A percentile compares a stretch with the other conserved stretches of the same genome.
Conservation (phyloP, 371 early-diverging fungal species). For the Gilbertella persicaria region DNA sequence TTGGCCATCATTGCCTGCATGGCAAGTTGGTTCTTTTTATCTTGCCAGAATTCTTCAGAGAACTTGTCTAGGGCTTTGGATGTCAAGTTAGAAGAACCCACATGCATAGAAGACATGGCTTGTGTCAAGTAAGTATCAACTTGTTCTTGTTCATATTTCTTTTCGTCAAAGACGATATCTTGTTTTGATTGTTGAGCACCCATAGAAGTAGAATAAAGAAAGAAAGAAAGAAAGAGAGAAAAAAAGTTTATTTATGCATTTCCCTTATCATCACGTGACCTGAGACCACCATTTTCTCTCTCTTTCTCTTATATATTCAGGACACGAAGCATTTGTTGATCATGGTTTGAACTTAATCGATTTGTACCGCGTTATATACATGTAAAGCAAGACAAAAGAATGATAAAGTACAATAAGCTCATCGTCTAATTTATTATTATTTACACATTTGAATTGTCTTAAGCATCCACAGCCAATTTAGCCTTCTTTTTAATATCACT, state of each 20-base stretch:
- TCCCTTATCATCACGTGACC: too few relatives aligned
- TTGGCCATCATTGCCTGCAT: conserved; percentile 65
- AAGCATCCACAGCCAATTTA: conserved; percentile 18
- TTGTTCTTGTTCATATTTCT: conserved; percentile 11
- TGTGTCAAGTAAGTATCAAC: conserved; percentile 1
- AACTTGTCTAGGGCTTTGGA: conserved; percentile 31
- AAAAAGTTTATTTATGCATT: not conserved
- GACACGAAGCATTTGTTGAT: too few relatives aligned
- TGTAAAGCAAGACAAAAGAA: too few relatives aligned
- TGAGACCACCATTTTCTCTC: too few relatives aligned
- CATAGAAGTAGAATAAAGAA: conserved; percentile 1
- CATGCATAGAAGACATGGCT: conserved; percentile 11
- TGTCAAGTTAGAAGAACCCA: conserved; percentile 30
- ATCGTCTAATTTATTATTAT: too few relatives aligned
- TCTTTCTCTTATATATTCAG: too few relatives aligned
- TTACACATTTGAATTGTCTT: too few relatives aligned
- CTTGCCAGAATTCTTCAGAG: conserved; percentile 55
- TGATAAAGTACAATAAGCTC: too few relatives aligned
- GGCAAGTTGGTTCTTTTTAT: conserved; percentile 68
- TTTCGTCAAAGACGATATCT: conserved; percentile 15
- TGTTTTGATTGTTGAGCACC: conserved; percentile 17
- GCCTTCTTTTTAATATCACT: conserved; percentile 57
- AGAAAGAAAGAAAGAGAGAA: not conserved
- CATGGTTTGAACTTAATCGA: too few relatives aligned
- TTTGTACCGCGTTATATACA: too few relatives aligned